A percentile compares a stretch with the other conserved stretches of the same genome.
phyloP scores from a whole-genome alignment of 441 rosid species.

The Brassica balearica region DNA sequence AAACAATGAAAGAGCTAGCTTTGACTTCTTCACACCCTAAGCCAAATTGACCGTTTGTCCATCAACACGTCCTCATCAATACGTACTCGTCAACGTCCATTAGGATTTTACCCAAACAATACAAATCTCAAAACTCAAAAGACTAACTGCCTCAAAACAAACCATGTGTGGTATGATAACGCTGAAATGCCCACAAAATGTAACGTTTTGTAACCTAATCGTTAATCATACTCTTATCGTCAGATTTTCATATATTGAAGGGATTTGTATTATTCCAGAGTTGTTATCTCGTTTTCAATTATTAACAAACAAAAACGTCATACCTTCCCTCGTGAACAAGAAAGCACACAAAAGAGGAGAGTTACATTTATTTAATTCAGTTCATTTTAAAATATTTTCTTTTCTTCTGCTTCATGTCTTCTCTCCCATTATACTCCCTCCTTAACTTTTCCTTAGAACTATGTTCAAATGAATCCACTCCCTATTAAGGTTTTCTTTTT shows the following conservation, averaged over 20 bases:
- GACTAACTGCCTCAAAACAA: conserved; percentile 18
- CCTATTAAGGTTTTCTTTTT: conserved; percentile 20
- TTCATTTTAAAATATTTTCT: conserved; percentile 9
- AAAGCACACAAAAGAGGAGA: conserved; percentile 32
- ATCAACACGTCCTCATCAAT: conserved; percentile 29
- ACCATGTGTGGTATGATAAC: conserved; percentile 9
- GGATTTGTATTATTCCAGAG: background rate
- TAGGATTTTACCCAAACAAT: conserved; percentile 14
- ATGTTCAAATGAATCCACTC: conserved; percentile 39
- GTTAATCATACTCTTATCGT: background rate
- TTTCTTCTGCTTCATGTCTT: conserved; percentile 41
- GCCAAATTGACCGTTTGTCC: conserved; percentile 37
- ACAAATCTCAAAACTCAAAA: conserved; percentile 2
- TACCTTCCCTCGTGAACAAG: conserved; percentile 40
- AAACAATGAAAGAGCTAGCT: conserved; percentile 21
- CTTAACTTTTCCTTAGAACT: conserved; percentile 36
- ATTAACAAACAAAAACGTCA: conserved; percentile 1
- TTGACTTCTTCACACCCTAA: conserved; percentile 35
- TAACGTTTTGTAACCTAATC: conserved; percentile 17
- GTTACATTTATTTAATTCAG: conserved; percentile 27
- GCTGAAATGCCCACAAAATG: conserved; percentile 8
- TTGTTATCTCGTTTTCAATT: conserved; percentile 30
- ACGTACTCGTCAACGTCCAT: conserved; percentile 31
- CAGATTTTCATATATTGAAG: background rate
- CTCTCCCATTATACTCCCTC: conserved; percentile 36